Evolutionary conservation across 2,329 filamentous ascomycete species (phyloP), one percentile per base, ranked within the genome.

Genomic region (Cladosporium oxysporum): DNA sequence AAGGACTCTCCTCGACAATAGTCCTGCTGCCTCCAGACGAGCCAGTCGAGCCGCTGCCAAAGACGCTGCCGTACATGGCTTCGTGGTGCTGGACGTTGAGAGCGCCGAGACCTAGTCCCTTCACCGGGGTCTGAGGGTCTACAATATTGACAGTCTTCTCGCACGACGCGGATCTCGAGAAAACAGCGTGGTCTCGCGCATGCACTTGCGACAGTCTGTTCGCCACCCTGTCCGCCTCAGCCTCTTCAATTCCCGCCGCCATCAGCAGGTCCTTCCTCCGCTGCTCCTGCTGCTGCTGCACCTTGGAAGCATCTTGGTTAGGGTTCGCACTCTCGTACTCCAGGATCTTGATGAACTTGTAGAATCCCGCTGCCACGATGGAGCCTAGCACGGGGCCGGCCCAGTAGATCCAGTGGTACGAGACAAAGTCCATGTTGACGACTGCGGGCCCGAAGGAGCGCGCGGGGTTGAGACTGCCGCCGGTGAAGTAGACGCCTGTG

Each of bases 401-500:
- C 75, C 75, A 75, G 66, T 75, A 75, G 23, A 75, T 69, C 75
- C 75, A 76, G 65, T 76, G 74, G 61, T 76, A 76, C 29, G 69
- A 67, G 14, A 68, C 55, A 62, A 77, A 78, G 41, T 66, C 64
- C 29, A 58, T 66, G 50, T 69, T 69, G 21, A 75, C 73, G 12
- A 76, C 73, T 41, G 70, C 71, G 44, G 55, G 69, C 21, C 76
- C 76, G 66, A 78, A 77, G 0, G 74, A 76, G 44, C 76, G 70
- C 7, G 76, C 76, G 23, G 76, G 76, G 66, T 78, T 78, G 28
- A 78, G 69, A 61, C 79, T 77, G 61, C 73, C 68, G 53, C 70
- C 67, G 29, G 71, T 83, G 70, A 78, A 83, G 66, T 75, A 80
- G 64, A 74, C 71, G 18, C 75, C 75, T 16, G 72, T 69, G 58